phyloP scores from a whole-genome alignment of 1,284 basidiomycete species.

The Sparassis latifolia region DNA sequence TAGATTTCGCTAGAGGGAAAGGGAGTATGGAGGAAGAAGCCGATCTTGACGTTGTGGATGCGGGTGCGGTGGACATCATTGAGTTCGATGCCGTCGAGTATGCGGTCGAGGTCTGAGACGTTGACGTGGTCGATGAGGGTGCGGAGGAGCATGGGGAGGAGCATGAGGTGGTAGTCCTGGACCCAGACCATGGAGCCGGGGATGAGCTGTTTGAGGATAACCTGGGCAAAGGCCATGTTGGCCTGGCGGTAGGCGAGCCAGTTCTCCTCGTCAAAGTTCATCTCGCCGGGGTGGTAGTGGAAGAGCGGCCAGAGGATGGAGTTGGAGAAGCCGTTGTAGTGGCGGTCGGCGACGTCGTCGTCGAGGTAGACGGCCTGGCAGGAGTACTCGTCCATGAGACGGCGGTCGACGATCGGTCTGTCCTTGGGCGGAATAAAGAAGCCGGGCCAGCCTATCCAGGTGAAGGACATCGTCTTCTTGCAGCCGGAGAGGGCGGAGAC shows the following conservation, averaged over 20 bases:
- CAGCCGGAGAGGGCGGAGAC: conserved; percentile 92
- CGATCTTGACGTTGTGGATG: conserved; percentile 78
- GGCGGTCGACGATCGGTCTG: conserved; percentile 78
- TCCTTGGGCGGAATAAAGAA: conserved; percentile 88
- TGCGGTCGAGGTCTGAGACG: conserved; percentile 58
- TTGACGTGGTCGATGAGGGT: conserved; percentile 76
- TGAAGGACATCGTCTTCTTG: conserved; percentile 95
- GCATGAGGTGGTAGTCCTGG: conserved; percentile 97
- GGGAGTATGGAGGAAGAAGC: conserved; percentile 98
- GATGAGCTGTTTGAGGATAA: conserved; percentile 69
- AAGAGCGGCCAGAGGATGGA: conserved; percentile 99
- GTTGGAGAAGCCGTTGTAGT: conserved; percentile 99
- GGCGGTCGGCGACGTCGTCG: conserved; percentile 94
- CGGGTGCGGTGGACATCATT: conserved; percentile 38
- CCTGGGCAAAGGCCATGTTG: conserved; percentile 92
- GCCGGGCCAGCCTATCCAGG: conserved; percentile 93
- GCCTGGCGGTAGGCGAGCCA: conserved; percentile 98
- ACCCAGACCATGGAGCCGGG: conserved; percentile 98
- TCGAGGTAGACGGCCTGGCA: conserved; percentile 98
- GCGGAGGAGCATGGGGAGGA: conserved; percentile 91
- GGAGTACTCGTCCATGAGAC: conserved; percentile 90
- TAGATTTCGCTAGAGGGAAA: conserved; percentile 99
- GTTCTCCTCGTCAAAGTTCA: conserved; percentile 99
- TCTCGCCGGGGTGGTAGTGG: conserved; percentile 98
- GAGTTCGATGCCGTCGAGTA: conserved; percentile 70